Evolutionary conservation across 768 basidiomycete species (phyloP).

Genomic region (Suillus americanus): DNA sequence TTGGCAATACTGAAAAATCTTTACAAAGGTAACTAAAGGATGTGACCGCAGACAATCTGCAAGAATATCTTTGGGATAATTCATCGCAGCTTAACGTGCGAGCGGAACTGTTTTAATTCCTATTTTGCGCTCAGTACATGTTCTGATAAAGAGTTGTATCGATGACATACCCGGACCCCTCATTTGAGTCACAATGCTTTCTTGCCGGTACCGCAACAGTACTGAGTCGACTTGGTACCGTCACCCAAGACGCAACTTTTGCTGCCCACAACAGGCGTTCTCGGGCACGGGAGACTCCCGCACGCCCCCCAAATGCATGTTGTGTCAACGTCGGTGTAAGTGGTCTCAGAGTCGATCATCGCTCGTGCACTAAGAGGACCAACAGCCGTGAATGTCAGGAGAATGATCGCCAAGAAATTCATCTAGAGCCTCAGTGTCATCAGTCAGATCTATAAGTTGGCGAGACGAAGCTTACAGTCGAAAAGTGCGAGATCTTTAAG

Average conservation of each 20-base stretch:
- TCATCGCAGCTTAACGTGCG: background rate
- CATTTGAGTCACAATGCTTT: no score
- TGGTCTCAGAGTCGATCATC: no score
- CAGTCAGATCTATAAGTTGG: background rate
- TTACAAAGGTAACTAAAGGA: background rate
- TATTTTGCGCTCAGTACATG: background rate
- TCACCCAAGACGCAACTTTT: background rate
- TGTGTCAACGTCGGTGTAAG: background rate
- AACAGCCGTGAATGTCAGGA: background rate
- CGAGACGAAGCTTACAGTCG: background rate
- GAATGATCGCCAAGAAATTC: background rate
- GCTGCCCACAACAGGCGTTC: fast-evolving
- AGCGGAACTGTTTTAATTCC: background rate
- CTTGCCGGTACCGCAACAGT: slow-evolving; percentile 2
- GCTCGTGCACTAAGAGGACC: background rate
- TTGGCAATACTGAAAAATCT: background rate
- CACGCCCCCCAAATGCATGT: slow-evolving; percentile 9
- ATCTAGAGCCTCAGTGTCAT: background rate
- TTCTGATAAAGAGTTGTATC: no score
- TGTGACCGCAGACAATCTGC: background rate
- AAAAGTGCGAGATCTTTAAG: background rate
- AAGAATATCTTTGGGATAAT: background rate
- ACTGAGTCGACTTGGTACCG: background rate
- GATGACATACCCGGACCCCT: background rate
- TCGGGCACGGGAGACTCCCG: background rate